Evolutionary conservation across 345 rosid genomes (phyloP), one percentile per base, ranked within the genome.

Genomic region (Citrus australasica): DNA sequence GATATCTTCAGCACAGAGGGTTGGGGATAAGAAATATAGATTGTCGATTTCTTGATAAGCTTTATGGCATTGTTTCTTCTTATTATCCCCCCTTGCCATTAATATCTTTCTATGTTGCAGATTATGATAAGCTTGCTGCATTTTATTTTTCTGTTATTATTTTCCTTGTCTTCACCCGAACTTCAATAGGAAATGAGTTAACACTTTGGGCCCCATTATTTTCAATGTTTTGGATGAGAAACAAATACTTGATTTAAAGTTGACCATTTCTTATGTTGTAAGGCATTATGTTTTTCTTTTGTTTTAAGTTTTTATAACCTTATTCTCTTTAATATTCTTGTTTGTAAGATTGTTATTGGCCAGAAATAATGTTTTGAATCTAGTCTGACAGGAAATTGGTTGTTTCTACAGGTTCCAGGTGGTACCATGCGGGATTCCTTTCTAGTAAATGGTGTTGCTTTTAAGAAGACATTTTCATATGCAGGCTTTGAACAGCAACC

Each of bases 401-500:
- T 82, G 5, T 53, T 42, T 63, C 33, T 67, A 71, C 81, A 97
- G 99, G 99, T 97, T 79, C 96, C 98, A 8, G 99, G 99, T 78
- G 98, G 99, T 68, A 94, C 73, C 71, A 97, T 97, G 99, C 86
- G 94, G 33, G 98, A 97, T 82, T 97, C 99, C 32, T 97, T 97
- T 86, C 86, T 97, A 46, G 99, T 97, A 38, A 87, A 93, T 82
- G 99, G 99, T 74, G 99, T 97, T 70, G 99, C 98, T 78, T 97
- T 97, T 78, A 97, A 97, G 72, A 97, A 97, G 87, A 97, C 99
- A n/a, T 97, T 97, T 84, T 94, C 99, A 0, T 97, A 97, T 80
- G 99, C 99, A 1, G 99, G 99, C 53, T 97, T 97, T 75, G 99
- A 97, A 86, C 99, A 97, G 72, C 99, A 97, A 77, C 99, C 99